phyloP scores from a whole-genome alignment of 2,329 filamentous ascomycete genomes.

The Alternaria ventricosa region DNA sequence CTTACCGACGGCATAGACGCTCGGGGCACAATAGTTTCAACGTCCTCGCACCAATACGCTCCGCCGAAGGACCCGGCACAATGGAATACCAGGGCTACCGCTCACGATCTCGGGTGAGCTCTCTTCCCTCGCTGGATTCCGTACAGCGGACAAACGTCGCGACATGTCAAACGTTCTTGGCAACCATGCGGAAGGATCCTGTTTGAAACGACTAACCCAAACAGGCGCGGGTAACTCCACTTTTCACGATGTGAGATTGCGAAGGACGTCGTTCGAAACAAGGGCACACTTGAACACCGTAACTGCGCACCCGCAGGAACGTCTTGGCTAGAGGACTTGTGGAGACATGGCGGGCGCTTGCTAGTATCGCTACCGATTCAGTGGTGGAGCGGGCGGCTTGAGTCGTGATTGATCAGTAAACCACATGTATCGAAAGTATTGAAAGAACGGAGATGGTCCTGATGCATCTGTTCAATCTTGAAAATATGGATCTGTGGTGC shows the following conservation, averaged over 20 bases:
- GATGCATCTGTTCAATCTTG: not conserved
- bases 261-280: conserved; percentile 23
- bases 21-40: conserved; percentile 13
- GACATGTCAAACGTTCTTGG: conserved; percentile 8
- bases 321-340: not conserved
- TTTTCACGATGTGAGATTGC: conserved; percentile 17
- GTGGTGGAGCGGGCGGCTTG: not conserved
- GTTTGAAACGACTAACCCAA: conserved; percentile 25
- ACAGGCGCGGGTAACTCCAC: conserved; percentile 15
- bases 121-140: conserved; percentile 4
- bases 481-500: not conserved
- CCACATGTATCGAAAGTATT: not conserved
- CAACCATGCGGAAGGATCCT: conserved; percentile 14
- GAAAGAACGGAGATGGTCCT: not conserved
- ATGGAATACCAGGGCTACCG: conserved; percentile 3
- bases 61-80: conserved; percentile 3
- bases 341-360: conserved; percentile 4
- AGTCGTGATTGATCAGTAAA: not conserved
- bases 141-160: conserved; percentile 4
- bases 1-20: conserved; percentile 5
- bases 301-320: conserved; percentile 12
- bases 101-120: conserved; percentile 8
- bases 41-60: conserved; percentile 11
- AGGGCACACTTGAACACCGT: conserved; percentile 6
- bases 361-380: not conserved